Evolutionary conservation across 768 basidiomycete genomes (phyloP), one percentile per base, ranked within the genome.

Genomic region (Xerocomellus intermedius): DNA sequence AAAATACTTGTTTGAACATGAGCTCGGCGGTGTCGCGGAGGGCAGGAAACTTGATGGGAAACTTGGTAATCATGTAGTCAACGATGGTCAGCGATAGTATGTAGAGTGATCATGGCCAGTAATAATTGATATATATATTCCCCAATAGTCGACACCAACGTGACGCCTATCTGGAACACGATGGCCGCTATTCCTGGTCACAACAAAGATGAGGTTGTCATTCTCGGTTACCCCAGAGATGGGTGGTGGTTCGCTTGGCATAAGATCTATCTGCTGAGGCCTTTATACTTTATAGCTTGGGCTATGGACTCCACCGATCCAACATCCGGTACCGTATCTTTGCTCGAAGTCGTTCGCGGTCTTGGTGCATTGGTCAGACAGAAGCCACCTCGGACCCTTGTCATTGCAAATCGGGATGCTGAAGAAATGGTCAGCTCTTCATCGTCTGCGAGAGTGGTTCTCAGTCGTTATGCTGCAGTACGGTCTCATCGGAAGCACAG

Each of bases 111-210:
- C 21, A 19, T 45, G 30, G 22, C 13, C 32, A n/a, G 12, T 19
- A 32, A 22, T 42, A 12, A 32, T 42, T 46, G 24, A 33, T 21
- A 16, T n/a, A 39, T 30, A 26, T 28, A 33, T 19, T 54, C 24
- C 14, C 24, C 43, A 19, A 37, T 48, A 85, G 89, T 96, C 38
- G 81, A 92, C 53, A 84, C 80, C 28, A 83, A 85, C 64, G 82
- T 94, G 13, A 94, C 81, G 5, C 91, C 93, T 16, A 92, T 96
- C 45, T 96, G 92, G 92, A 97, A 96, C 72, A 79, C 84, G 14
- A 89, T 89, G 82, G 87, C 81, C 12, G 79, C 86, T 28, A 88
- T 95, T 54, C 93, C 91, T 8, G 94, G 92, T 3, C 82, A 86
- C 51, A 80, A 94, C 64, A 79, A 79, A 54, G 85, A 92, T 61